These are phyloP conservation scores for Calcarisporium arbuscula DNA, from an alignment of 2,329 filamentous ascomycete species.

Conservation along the genomic window DNA sequence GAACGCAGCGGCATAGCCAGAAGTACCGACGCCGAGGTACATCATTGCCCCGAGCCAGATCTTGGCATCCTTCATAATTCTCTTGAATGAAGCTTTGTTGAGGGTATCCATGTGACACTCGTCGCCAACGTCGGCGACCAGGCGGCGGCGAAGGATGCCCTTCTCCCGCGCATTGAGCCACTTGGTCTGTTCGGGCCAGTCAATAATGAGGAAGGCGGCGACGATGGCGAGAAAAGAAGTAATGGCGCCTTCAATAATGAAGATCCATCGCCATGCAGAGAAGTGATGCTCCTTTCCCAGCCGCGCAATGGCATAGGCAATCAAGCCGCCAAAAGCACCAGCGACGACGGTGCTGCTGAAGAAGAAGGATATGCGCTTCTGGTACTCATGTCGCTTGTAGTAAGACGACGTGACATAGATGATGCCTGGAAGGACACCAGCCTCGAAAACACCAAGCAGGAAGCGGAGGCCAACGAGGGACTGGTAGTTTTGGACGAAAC, in stretches of 20 bases:
- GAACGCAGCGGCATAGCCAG: conserved; percentile 34
- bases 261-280: conserved; percentile 41
- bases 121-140: conserved; percentile 34
- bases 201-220: conserved; percentile 16
- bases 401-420: conserved; percentile 42
- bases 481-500: conserved; percentile 26
- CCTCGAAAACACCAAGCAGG: conserved; percentile 33
- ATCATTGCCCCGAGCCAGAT: conserved; percentile 32
- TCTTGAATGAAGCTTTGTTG: conserved; percentile 37
- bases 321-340: conserved; percentile 37
- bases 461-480: conserved; percentile 28
- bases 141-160: conserved; percentile 31
- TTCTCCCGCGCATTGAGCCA: conserved; percentile 42
- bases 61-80: conserved; percentile 41
- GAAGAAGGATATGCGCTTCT: conserved; percentile 37
- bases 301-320: conserved; percentile 41
- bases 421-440: conserved; percentile 28
- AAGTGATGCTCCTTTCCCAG: conserved; percentile 36
- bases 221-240: conserved; percentile 16
- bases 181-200: conserved; percentile 23
- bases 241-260: conserved; percentile 23
- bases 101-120: conserved; percentile 45
- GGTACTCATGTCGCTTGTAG: conserved; percentile 42
- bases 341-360: conserved; percentile 35
- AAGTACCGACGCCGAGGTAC: conserved; percentile 35